Percentiles rank a stretch among this genome's conserved stretches.
These are phyloP conservation scores for Cryptococcus neoformans DNA, from an alignment of 1,284 basidiomycete species.

Conservation along the genomic window DNA sequence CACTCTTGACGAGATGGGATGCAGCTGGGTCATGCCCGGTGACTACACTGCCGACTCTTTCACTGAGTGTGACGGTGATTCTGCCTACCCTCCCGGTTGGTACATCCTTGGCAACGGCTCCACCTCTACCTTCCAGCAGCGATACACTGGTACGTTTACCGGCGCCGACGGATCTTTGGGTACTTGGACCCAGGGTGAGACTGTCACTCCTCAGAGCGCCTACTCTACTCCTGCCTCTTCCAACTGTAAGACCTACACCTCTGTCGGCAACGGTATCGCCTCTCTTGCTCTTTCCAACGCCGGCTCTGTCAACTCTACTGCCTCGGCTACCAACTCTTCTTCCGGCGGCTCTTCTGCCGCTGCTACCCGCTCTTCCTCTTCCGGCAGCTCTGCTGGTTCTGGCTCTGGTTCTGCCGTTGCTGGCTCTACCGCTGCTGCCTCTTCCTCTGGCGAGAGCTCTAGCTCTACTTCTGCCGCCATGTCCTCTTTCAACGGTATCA, in stretches of 20 bases:
- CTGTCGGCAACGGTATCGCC: conserved; percentile 38
- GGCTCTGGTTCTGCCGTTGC: conserved; percentile 14
- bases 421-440: conserved; percentile 7
- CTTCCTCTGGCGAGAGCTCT: conserved; percentile 3
- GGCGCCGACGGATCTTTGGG: conserved; percentile 20
- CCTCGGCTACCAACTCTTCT: neutral
- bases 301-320: conserved; percentile 4
- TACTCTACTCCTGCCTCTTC: conserved; percentile 45
- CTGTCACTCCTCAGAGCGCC: conserved; percentile 42
- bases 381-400: conserved; percentile 6
- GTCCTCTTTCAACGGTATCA: conserved; percentile 10
- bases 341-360: neutral
- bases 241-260: conserved; percentile 47
- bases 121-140: conserved; percentile 49
- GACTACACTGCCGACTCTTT: conserved; percentile 50
- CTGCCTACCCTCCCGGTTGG: conserved; percentile 49
- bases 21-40: conserved; percentile 51
- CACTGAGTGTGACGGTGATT: conserved; percentile 49
- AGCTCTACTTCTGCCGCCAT: conserved; percentile 12
- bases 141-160: conserved; percentile 49
- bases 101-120: conserved; percentile 43
- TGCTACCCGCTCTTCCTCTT: neutral
- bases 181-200: conserved; percentile 44
- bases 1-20: conserved; percentile 51
- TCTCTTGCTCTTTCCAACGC: conserved; percentile 22